phyloP scores from a whole-genome alignment of 345 rosid species.

The Triadica sebifera region DNA sequence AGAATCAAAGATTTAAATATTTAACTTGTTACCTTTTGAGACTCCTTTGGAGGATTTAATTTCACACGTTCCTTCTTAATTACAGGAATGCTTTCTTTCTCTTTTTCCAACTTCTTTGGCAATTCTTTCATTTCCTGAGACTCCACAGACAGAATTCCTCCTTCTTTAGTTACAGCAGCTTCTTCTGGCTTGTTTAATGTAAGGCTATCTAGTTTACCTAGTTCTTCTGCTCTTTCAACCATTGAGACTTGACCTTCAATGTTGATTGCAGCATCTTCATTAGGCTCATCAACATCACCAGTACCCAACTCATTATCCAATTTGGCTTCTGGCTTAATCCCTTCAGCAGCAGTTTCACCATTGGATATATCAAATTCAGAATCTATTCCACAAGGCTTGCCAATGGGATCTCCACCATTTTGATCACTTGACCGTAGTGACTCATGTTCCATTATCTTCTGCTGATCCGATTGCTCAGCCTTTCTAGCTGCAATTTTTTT shows the following conservation, averaged over 20 bases:
- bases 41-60: constrained; percentile 35
- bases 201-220: constrained; percentile 5
- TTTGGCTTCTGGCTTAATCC: constrained; percentile 33
- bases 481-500: constrained; percentile 83
- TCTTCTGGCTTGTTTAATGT: constrained; percentile 14
- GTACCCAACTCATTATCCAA: constrained; percentile 27
- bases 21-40: constrained; percentile 52
- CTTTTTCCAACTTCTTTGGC: constrained; percentile 29
- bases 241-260: constrained; percentile 38
- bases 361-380: constrained; percentile 27
- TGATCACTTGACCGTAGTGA: constrained; percentile 23
- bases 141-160: constrained; percentile 2
- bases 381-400: constrained; percentile 15
- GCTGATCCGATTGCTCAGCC: constrained; percentile 67
- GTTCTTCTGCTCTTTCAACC: constrained; percentile 36
- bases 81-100: constrained; percentile 25
- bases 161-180: constrained; percentile 3
- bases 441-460: constrained; percentile 48
- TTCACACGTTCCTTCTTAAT: constrained; percentile 31
- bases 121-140: constrained; percentile 28
- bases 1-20: not conserved
- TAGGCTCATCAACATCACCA: constrained; percentile 15
- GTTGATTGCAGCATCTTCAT: constrained; percentile 38
- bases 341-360: constrained; percentile 36
- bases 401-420: constrained; percentile 32